phyloP scores from a whole-genome alignment of 2,329 filamentous ascomycete species.

The Metarhizium brunneum region DNA sequence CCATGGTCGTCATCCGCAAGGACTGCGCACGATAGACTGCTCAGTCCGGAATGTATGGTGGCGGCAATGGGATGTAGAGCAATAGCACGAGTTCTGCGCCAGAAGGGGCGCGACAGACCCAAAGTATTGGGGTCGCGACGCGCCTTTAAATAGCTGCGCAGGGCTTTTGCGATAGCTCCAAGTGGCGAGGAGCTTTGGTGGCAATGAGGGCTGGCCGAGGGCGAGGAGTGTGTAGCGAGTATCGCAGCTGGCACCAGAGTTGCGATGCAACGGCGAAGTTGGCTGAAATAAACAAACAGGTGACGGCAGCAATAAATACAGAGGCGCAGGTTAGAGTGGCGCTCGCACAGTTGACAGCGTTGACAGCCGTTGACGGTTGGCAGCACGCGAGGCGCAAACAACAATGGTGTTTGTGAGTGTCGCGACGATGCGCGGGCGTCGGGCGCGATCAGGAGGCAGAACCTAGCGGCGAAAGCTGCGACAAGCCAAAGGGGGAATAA shows the following conservation, averaged over 20 bases:
- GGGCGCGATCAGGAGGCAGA: neutral
- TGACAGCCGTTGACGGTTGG: constrained; percentile 5
- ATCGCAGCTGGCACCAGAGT: neutral
- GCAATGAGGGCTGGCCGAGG: neutral
- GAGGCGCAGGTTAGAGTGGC: neutral
- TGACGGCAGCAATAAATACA: neutral
- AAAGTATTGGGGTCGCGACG: neutral
- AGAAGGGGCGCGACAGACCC: neutral
- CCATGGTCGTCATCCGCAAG: constrained; percentile 40
- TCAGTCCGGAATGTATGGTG: neutral
- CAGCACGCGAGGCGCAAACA: constrained; percentile 4
- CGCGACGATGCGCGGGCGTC: constrained; percentile 5
- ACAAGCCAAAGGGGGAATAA: neutral
- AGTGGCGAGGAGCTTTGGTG: neutral
- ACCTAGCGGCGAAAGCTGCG: neutral
- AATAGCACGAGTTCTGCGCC: constrained; percentile 10
- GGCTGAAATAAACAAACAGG: neutral
- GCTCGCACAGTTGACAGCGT: neutral
- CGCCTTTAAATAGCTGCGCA: neutral
- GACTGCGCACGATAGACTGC: neutral
- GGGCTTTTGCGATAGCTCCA: neutral
- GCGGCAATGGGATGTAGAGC: constrained; percentile 10
- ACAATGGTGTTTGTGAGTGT: neutral
- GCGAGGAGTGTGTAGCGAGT: neutral
- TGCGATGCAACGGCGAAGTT: neutral